phyloP scores from a whole-genome alignment of 352 stramenopile genomes.

The Globisporangium emineosum region DNA sequence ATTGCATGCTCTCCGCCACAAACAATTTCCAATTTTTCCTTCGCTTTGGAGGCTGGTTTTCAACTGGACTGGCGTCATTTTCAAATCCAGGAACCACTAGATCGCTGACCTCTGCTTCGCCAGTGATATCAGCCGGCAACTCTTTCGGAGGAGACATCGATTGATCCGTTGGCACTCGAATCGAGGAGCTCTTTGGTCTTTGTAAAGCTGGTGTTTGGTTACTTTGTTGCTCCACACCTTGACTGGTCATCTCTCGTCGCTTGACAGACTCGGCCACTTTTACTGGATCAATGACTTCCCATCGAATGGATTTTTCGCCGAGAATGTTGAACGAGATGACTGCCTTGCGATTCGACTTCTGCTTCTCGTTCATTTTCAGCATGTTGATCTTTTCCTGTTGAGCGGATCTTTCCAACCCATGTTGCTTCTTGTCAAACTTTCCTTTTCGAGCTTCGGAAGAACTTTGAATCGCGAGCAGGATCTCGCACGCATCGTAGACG shows the following conservation, averaged over 20 bases:
- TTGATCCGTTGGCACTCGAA: conserved; percentile 15
- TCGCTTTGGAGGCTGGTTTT: not conserved
- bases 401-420: not conserved
- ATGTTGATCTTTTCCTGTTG: conserved; percentile 2
- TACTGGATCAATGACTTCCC: conserved; percentile 21
- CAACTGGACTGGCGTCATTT: not conserved
- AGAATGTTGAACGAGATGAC: conserved; percentile 67
- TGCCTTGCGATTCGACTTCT: conserved; percentile 24
- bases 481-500: conserved; percentile 24
- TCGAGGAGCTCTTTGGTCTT: conserved; percentile 5
- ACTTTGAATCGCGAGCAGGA: conserved; percentile 19
- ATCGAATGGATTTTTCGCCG: conserved; percentile 62
- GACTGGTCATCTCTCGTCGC: conserved; percentile 7
- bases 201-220: not conserved
- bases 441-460: conserved; percentile 12
- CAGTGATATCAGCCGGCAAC: not conserved
- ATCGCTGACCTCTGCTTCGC: not conserved
- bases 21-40: conserved; percentile 6
- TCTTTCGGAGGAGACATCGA: not conserved
- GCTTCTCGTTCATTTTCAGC: conserved; percentile 26
- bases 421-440: conserved; percentile 12
- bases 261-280: not conserved
- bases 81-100: not conserved
- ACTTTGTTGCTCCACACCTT: not conserved
- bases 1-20: conserved; percentile 11